A percentile compares a stretch with the other conserved stretches of the same genome.
These are phyloP conservation scores for Begonia fuchsioides DNA, from an alignment of 306 rosid species.

Conservation along the genomic window DNA sequence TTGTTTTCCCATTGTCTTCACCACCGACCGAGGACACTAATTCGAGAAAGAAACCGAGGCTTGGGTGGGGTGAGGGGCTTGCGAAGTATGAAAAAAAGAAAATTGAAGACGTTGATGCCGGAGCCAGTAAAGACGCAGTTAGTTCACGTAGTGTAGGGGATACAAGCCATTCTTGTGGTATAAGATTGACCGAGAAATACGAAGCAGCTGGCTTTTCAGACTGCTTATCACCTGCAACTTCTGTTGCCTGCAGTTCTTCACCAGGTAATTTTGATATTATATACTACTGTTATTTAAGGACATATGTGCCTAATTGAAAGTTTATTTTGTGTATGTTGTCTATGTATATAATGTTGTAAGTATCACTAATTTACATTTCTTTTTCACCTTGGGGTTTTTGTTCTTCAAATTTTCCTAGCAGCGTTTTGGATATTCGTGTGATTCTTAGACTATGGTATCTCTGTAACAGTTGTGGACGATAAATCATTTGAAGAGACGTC, in stretches of 20 bases:
- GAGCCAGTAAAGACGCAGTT: constrained; percentile 37
- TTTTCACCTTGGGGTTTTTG: no score
- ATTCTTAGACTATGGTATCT: no score
- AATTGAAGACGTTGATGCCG: constrained; percentile 51
- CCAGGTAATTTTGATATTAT: constrained; percentile 35
- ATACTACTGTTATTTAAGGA: no score
- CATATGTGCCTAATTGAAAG: no score
- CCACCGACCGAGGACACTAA: constrained; percentile 50
- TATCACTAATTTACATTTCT: no score
- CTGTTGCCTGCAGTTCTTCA: constrained; percentile 85
- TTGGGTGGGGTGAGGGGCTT: constrained; percentile 96
- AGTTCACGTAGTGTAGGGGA: constrained; percentile 34
- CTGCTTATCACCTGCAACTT: constrained; percentile 92
- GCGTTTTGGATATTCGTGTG: no score
- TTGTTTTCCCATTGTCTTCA: constrained; percentile 57
- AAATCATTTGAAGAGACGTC: constrained; percentile 47
- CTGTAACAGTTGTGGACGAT: constrained; percentile 60
- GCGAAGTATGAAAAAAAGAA: constrained; percentile 92
- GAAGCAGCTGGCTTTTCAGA: constrained; percentile 46
- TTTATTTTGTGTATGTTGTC: no score
- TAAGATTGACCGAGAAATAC: constrained; percentile 55
- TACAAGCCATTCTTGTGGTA: constrained; percentile 23
- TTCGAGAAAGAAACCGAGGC: constrained; percentile 88
- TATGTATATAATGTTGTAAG: no score
- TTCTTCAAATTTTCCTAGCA: no score